These are phyloP conservation scores for Eucalyptus regnans DNA, from an alignment of 345 rosid species.

Conservation along the genomic window DNA sequence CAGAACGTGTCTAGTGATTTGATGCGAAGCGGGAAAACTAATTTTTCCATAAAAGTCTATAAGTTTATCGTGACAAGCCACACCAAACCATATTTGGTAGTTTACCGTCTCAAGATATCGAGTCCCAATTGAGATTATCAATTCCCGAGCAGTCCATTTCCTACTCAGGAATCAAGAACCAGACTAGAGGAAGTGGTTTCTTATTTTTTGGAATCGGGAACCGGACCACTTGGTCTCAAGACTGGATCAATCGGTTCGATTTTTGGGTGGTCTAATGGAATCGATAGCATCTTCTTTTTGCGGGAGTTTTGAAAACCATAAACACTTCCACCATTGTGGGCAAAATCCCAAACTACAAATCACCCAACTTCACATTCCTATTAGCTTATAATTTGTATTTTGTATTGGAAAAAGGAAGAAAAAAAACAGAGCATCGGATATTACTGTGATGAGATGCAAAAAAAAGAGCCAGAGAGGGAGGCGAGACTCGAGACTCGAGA, in stretches of 20 bases:
- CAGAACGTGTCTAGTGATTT: not conserved
- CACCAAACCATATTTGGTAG: not conserved
- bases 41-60: not conserved
- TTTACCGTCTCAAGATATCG: fast-evolving
- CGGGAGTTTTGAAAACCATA: not conserved
- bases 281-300: fast-evolving
- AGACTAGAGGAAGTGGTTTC: fast-evolving
- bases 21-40: not conserved
- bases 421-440: not conserved
- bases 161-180: fast-evolving
- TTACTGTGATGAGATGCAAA: not conserved
- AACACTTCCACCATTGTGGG: too few relatives aligned
- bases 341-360: not conserved
- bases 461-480: not conserved
- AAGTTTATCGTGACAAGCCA: fast-evolving
- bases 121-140: fast-evolving
- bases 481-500: too few relatives aligned
- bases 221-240: fast-evolving
- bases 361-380: not conserved
- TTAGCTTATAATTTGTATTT: not conserved
- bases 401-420: fast-evolving
- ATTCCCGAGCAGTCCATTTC: fast-evolving
- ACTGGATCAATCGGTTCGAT: fast-evolving
- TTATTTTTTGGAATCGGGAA: fast-evolving
- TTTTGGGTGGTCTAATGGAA: fast-evolving